Percentiles rank a stretch among this genome's conserved stretches.
phyloP scores from a whole-genome alignment of 1,284 basidiomycete genomes.

The Bondarzewia mesenterica region DNA sequence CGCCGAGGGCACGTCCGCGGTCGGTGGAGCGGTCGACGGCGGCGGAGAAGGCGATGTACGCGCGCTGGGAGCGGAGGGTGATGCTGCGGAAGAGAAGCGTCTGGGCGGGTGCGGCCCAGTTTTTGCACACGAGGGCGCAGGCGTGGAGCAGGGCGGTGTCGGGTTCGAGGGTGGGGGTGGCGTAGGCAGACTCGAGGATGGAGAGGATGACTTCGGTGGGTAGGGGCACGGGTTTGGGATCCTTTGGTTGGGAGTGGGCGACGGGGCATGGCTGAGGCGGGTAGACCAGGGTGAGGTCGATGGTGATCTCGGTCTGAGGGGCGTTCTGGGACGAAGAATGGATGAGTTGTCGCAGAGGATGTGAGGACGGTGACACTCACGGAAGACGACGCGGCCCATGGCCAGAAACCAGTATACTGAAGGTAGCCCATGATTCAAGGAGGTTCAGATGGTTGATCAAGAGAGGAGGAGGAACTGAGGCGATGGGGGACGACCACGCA shows the following conservation, averaged over 20 bases:
- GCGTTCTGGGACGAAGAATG: not conserved
- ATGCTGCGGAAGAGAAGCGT: constrained; percentile 54
- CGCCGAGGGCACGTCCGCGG: constrained; percentile 25
- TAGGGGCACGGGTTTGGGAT: constrained; percentile 17
- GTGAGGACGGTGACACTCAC: not conserved
- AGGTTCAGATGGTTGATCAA: not conserved
- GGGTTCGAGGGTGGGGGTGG: constrained; percentile 28
- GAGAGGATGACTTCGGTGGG: constrained; percentile 56
- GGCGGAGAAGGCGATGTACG: constrained; percentile 43
- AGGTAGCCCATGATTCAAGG: not conserved
- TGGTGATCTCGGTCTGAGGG: not conserved
- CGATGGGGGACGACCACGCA: not conserved
- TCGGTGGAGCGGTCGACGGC: constrained; percentile 39
- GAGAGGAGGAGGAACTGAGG: not conserved
- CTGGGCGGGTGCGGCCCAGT: constrained; percentile 56
- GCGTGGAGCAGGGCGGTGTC: constrained; percentile 36
- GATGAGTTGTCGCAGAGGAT: not conserved
- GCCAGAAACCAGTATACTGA: not conserved
- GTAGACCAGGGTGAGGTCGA: not conserved
- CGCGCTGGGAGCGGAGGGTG: constrained; percentile 39
- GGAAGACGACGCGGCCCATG: not conserved
- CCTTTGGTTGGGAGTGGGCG: not conserved
- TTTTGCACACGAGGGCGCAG: constrained; percentile 54
- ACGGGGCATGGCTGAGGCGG: not conserved
- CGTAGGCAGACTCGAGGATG: constrained; percentile 50